phyloP scores from a whole-genome alignment of 2,329 filamentous ascomycete genomes.

The Chaetothyriales sp. region DNA sequence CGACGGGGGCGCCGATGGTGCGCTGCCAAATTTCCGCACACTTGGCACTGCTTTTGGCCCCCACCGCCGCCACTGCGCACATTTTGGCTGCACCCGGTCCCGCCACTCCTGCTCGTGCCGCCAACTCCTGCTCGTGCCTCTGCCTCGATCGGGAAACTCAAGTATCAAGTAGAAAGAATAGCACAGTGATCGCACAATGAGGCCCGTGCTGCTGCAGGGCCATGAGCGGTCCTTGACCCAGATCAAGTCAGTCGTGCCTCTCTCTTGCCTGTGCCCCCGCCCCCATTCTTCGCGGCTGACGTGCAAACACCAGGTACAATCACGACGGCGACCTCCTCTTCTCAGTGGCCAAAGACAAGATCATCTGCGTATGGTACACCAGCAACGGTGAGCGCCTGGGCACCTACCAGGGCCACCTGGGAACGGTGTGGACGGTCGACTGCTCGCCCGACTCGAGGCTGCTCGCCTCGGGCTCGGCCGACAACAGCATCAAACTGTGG shows the following conservation, averaged over 20 bases:
- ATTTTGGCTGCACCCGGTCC: too few species aligned
- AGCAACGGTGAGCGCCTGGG: slow-evolving; percentile 97
- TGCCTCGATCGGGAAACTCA: background rate
- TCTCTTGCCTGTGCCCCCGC: slow-evolving; percentile 3
- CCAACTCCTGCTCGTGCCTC: background rate
- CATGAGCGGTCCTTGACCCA: slow-evolving; percentile 47
- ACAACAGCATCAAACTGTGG: slow-evolving; percentile 97
- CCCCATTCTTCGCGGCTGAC: slow-evolving; percentile 18
- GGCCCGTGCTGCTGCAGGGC: slow-evolving; percentile 88
- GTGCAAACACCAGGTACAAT: slow-evolving; percentile 96
- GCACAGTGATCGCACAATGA: slow-evolving; percentile 50
- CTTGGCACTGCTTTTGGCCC: background rate
- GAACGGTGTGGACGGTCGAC: slow-evolving; percentile 97
- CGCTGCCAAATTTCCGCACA: background rate
- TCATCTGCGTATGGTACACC: slow-evolving; percentile 92
- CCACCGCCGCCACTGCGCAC: background rate
- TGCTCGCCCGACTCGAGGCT: slow-evolving; percentile 84
- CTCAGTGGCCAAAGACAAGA: slow-evolving; percentile 89
- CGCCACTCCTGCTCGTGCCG: background rate
- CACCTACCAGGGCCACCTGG: slow-evolving; percentile 92
- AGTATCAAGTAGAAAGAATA: background rate
- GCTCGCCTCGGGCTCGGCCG: slow-evolving; percentile 87
- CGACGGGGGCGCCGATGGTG: too few species aligned
- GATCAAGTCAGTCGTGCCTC: background rate
- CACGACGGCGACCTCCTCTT: slow-evolving; percentile 94